Base-by-base conservation (phyloP, 768 basidiomycete genomes). In the Suillus luteus region DNA sequence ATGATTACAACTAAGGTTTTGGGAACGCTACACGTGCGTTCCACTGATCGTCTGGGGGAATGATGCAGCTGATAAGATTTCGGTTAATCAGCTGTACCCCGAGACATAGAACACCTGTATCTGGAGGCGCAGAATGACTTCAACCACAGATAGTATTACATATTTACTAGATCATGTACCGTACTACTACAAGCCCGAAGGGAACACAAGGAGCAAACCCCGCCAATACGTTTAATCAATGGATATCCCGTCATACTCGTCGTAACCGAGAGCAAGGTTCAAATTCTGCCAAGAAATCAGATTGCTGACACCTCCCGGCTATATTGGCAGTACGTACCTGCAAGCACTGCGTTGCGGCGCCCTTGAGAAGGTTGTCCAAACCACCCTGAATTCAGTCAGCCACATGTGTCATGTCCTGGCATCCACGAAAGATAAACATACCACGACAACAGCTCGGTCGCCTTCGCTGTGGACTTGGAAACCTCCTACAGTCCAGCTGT, bases 321-420 rank as follows among this genome's bases (percentile, higher is more conserved):
- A n/a, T 17, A n/a, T 9, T n/a, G 0, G n/a, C 37, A 14, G 44
- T 10, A 77, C 88, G 22, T 59, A 94, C 93, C 84, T 96, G 95
- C 66, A 99, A 73, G 75, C 96, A 98, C 76, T 99, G 97, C n/a
- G 96, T 99, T 19, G 97, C 97, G 58, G 97, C 97, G 8, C 97
- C 97, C 76, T 99, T 99, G 66, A 99, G 81, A 62, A 99, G 79
- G 79, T 99, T 99, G 73, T 99, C 97, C 70, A 99, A 78, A 0
- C 95, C 95, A 57, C 94, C 96, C 93, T 94, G 55, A 24, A 15
- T 8, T 37, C 2, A n/a, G 44, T 55, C 27, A 58, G 48, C 46
- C 17, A 43, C 60, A 38, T 58, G 51, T 60, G 15, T 41, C 61
- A 37, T 52, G 37, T 60, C 40, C 60, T 27, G 65, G 38, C 4